Conservation (phyloP, 768 basidiomycete species). For the Macrolepiota albuminosa region DNA sequence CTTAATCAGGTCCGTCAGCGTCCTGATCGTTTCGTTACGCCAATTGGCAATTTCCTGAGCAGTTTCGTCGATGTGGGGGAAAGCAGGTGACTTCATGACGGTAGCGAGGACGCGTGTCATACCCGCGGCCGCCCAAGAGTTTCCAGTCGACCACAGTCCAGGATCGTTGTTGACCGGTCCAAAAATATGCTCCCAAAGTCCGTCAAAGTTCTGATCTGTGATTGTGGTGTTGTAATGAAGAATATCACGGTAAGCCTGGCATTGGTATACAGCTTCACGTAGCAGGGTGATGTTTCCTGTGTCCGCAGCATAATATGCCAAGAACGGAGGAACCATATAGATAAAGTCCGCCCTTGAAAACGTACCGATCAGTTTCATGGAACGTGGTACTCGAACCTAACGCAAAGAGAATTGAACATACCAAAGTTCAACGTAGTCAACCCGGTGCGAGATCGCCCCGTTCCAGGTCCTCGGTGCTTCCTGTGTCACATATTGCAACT, state of each 20-base stretch:
- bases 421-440: not conserved
- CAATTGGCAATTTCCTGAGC: conserved; percentile 2
- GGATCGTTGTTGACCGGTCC: conserved; percentile 33
- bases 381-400: not conserved
- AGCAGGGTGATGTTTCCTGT: conserved; percentile 29
- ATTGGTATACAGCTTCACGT: conserved; percentile 41
- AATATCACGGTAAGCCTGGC: conserved; percentile 41
- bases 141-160: conserved; percentile 50
- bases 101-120: conserved; percentile 58
- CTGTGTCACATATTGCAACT: conserved; percentile 39
- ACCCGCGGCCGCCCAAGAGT: conserved; percentile 71
- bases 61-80: not conserved
- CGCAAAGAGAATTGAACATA: not conserved
- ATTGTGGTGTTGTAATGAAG: conserved; percentile 26
- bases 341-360: conserved; percentile 46
- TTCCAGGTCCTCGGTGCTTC: conserved; percentile 35
- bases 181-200: conserved; percentile 29
- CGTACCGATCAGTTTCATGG: not conserved
- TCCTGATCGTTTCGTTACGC: conserved; percentile 10
- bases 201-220: not conserved
- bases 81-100: conserved; percentile 30
- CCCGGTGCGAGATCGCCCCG: conserved; percentile 52
- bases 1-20: conserved; percentile 18
- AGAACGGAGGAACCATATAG: conserved; percentile 53
- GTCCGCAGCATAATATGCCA: conserved; percentile 49